These are phyloP conservation scores for Cryptococcus sp. DNA, from an alignment of 1,284 basidiomycete species.

Conservation along the genomic window DNA sequence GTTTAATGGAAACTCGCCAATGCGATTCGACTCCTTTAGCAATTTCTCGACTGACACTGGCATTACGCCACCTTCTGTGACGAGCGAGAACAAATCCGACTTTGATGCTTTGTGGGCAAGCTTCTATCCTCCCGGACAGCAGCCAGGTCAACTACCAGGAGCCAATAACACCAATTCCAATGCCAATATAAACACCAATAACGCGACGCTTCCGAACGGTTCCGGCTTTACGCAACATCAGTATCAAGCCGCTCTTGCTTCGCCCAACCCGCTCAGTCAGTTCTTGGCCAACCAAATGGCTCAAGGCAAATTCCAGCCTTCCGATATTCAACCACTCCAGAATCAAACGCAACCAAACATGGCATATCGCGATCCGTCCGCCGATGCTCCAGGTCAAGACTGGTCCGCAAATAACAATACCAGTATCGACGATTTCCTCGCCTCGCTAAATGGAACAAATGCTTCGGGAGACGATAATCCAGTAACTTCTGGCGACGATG, in stretches of 20 bases:
- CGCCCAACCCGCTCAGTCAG: background rate
- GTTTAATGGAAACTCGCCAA: conserved; percentile 8
- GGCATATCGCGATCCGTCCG: conserved; percentile 24
- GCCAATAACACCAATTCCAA: background rate
- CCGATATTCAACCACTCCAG: background rate
- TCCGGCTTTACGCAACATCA: conserved; percentile 2
- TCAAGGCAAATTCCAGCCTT: conserved; percentile 1
- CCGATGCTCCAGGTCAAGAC: conserved; percentile 5
- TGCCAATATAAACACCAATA: background rate
- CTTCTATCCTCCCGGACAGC: conserved; percentile 33
- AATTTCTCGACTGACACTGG: conserved; percentile 7
- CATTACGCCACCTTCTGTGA: conserved; percentile 13
- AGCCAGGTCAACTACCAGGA: conserved; percentile 1
- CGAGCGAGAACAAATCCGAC: conserved; percentile 22
- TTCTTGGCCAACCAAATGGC: background rate
- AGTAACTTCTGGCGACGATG: conserved; percentile 18
- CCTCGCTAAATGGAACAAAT: conserved; percentile 25
- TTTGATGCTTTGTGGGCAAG: conserved; percentile 43
- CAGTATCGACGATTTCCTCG: conserved; percentile 39
- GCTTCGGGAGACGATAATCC: conserved; percentile 3
- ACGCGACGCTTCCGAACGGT: background rate
- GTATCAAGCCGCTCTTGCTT: background rate
- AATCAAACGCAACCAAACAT: conserved; percentile 5
- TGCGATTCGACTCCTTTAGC: conserved; percentile 14
- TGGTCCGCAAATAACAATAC: conserved; percentile 33